These are phyloP conservation scores for Mallotus nudiflorus DNA, from an alignment of 345 rosid species.

Conservation along the genomic window DNA sequence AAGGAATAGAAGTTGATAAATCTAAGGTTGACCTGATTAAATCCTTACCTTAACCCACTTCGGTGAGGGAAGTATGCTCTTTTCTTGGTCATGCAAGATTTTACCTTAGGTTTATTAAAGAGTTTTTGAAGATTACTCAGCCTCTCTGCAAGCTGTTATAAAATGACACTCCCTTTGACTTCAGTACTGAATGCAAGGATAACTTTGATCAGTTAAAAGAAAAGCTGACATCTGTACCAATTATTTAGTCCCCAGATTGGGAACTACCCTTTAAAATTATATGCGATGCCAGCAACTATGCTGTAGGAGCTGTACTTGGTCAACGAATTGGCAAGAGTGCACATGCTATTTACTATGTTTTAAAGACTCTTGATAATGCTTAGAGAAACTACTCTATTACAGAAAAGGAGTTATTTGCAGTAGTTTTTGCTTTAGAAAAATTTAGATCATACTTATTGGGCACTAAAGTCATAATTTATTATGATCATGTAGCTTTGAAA, in stretches of 20 bases:
- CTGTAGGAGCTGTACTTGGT: not conserved
- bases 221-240: not conserved
- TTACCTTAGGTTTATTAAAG: slow-evolving; percentile 3
- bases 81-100: not conserved
- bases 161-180: not conserved
- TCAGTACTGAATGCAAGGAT: not conserved
- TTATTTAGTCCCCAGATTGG: no score
- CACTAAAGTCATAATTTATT: not conserved
- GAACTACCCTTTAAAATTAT: no score
- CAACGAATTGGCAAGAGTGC: not conserved
- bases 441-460: not conserved
- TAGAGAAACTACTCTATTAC: not conserved
- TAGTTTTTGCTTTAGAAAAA: not conserved
- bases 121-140: not conserved
- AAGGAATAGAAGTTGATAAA: not conserved
- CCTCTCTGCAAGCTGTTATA: not conserved
- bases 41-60: not conserved
- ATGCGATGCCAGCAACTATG: not conserved
- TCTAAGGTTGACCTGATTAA: not conserved
- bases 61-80: not conserved
- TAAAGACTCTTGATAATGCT: not conserved
- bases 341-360: not conserved
- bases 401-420: not conserved
- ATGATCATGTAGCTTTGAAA: not conserved
- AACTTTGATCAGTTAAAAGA: not conserved